A percentile compares a stretch with the other conserved stretches of the same genome.
These are phyloP conservation scores for Pichia kluyveri DNA, from an alignment of 805 yeast genomes.

Conservation along the genomic window DNA sequence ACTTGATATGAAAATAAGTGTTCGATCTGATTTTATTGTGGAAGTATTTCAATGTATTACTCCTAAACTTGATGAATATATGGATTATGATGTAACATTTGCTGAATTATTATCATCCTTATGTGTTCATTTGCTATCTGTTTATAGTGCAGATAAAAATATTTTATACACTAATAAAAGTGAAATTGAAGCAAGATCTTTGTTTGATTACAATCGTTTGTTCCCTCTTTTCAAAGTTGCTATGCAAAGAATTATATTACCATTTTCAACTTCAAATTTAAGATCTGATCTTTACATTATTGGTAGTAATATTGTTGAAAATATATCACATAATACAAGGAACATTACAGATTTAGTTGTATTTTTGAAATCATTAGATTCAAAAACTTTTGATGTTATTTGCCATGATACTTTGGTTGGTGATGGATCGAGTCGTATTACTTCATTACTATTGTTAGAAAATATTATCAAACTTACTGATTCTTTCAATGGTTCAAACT, in stretches of 20 bases:
- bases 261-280: constrained; percentile 56
- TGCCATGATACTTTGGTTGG: constrained; percentile 75
- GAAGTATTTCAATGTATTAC: constrained; percentile 69
- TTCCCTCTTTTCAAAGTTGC: constrained; percentile 67
- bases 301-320: constrained; percentile 54
- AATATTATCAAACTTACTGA: constrained; percentile 28
- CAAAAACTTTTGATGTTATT: constrained; percentile 49
- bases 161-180: constrained; percentile 17
- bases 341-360: constrained; percentile 39
- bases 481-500: constrained; percentile 44
- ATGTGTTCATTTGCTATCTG: constrained; percentile 59
- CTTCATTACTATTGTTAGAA: constrained; percentile 70
- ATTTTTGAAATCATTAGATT: constrained; percentile 52
- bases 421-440: constrained; percentile 66
- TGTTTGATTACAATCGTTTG: constrained; percentile 41
- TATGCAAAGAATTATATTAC: constrained; percentile 60
- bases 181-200: constrained; percentile 25
- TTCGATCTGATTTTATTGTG: constrained; percentile 55
- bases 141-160: constrained; percentile 40
- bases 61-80: constrained; percentile 69
- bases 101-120: constrained; percentile 73
- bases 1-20: constrained; percentile 30
- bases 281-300: constrained; percentile 76
- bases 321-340: constrained; percentile 33
- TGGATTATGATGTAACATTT: constrained; percentile 53